These are phyloP conservation scores for Arthrobotrys conoides DNA, from an alignment of 2,329 filamentous ascomycete genomes.

Conservation along the genomic window DNA sequence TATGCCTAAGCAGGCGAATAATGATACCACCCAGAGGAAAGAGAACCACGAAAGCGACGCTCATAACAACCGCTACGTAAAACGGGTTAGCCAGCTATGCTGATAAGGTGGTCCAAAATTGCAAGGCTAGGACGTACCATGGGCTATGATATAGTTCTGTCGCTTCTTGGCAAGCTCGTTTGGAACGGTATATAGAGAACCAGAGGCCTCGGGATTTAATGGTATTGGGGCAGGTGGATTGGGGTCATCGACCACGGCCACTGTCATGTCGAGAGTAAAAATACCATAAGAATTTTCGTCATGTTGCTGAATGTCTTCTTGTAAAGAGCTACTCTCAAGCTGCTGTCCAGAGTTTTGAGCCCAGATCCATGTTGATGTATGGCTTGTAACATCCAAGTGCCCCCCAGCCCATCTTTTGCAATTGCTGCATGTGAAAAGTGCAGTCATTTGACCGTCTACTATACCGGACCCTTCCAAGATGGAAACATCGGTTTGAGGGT, in stretches of 20 bases:
- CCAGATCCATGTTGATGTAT: conserved; percentile 70
- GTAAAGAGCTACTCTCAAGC: conserved; percentile 68
- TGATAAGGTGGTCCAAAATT: neutral
- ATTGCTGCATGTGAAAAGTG: conserved; percentile 68
- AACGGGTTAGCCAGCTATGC: neutral
- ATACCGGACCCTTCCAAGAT: conserved; percentile 63
- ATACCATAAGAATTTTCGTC: conserved; percentile 66
- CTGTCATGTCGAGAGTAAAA: conserved; percentile 71
- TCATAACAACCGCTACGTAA: conserved; percentile 73
- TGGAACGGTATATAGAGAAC: conserved; percentile 54
- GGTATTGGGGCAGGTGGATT: conserved; percentile 56
- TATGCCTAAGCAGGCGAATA: conserved; percentile 74
- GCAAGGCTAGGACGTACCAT: conserved; percentile 59
- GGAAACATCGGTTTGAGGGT: conserved; percentile 56
- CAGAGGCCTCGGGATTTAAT: conserved; percentile 46
- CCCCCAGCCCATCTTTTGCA: conserved; percentile 70
- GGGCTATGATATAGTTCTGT: conserved; percentile 63
- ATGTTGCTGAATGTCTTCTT: conserved; percentile 69
- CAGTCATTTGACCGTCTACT: conserved; percentile 61
- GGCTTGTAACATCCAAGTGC: conserved; percentile 68
- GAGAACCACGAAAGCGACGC: conserved; percentile 73
- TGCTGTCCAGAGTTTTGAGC: conserved; percentile 71
- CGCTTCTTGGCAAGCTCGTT: conserved; percentile 61
- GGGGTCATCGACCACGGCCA: conserved; percentile 69
- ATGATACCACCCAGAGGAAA: conserved; percentile 75